Evolutionary conservation across 768 basidiomycete genomes (phyloP).

Genomic region (Podaxis carcinomalis): DNA sequence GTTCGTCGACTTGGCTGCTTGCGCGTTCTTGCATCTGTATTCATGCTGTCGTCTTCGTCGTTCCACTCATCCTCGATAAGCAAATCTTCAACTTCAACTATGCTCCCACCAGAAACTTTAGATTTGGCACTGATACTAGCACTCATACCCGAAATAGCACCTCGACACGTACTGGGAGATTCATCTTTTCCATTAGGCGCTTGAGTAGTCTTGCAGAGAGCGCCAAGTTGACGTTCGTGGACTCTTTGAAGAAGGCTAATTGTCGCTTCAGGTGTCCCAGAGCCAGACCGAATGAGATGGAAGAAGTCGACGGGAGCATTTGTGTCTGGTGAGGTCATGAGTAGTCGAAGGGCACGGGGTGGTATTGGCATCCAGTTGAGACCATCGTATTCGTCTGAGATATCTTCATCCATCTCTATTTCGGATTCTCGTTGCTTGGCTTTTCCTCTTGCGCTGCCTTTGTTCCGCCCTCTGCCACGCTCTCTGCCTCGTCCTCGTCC

Average conservation of each 20-base stretch:
- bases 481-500: not conserved
- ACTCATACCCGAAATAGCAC: not conserved
- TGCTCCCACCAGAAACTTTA: not conserved
- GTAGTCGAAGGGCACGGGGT: slow-evolving; percentile 21
- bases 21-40: not conserved
- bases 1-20: not conserved
- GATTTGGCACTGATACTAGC: not conserved
- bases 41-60: not conserved
- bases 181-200: not conserved
- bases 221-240: not conserved
- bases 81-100: slow-evolving; percentile 5
- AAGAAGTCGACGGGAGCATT: slow-evolving; percentile 23
- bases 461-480: not conserved
- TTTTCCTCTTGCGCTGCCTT: not conserved
- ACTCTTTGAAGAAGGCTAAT: not conserved
- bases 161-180: not conserved
- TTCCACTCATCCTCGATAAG: not conserved
- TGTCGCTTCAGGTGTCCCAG: not conserved
- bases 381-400: not conserved
- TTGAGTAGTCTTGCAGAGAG: not conserved
- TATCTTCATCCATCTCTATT: not conserved
- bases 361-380: not conserved
- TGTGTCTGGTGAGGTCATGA: slow-evolving; percentile 34
- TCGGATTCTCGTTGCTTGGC: not conserved
- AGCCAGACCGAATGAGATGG: slow-evolving; percentile 12